phyloP scores from a whole-genome alignment of 805 yeast species.

The Tetrapisispora arboricola region DNA sequence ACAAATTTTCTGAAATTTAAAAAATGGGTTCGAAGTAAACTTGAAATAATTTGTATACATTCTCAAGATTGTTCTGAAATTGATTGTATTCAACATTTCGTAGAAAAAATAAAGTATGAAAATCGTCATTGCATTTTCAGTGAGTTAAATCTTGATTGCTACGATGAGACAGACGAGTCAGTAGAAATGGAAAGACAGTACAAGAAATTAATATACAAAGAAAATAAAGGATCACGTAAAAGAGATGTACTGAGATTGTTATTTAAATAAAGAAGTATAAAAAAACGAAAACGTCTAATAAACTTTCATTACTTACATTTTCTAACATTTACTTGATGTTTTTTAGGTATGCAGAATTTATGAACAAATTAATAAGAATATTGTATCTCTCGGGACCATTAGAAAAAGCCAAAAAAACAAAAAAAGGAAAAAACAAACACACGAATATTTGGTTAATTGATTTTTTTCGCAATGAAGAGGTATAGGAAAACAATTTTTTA shows the following conservation, averaged over 20 bases:
- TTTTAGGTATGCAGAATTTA: too few species aligned
- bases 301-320: too few species aligned
- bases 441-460: too few species aligned
- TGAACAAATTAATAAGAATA: too few species aligned
- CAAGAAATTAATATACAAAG: slow-evolving; percentile 9
- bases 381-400: too few species aligned
- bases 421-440: too few species aligned
- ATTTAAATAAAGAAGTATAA: slow-evolving; percentile 1
- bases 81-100: not conserved
- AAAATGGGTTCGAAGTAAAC: not conserved
- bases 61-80: not conserved
- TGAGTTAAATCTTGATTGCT: not conserved
- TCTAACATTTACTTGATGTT: too few species aligned
- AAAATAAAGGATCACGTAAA: slow-evolving; percentile 10
- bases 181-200: not conserved
- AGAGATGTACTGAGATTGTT: slow-evolving; percentile 11
- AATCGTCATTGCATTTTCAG: slow-evolving; percentile 1
- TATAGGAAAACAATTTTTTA: too few species aligned
- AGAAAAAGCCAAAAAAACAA: too few species aligned
- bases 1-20: not conserved
- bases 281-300: not conserved
- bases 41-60: not conserved
- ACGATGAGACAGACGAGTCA: not conserved
- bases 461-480: too few species aligned
- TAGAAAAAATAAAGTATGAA: not conserved